A percentile compares a stretch with the other conserved stretches of the same genome.
Conservation (phyloP, 495 filamentous ascomycete species). For the Penicillium argentinense region DNA sequence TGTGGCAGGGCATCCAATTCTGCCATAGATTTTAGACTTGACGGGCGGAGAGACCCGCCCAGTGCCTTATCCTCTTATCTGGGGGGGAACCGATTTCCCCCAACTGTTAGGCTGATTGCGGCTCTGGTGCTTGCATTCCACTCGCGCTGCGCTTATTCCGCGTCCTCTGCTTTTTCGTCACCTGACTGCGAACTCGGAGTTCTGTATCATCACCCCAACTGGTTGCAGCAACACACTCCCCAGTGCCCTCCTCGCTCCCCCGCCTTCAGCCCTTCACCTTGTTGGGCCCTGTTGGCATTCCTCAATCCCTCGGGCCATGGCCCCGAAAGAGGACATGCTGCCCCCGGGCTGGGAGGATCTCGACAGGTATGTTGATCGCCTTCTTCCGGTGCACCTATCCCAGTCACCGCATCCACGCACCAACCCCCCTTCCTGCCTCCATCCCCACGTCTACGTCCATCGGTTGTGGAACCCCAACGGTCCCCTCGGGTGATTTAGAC, state of each 20-base stretch:
- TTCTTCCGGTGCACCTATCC: conserved; percentile 12
- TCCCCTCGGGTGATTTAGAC: conserved; percentile 10
- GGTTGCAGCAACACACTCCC: conserved; percentile 15
- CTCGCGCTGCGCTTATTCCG: neutral
- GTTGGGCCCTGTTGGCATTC: conserved; percentile 34
- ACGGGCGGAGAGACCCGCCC: neutral
- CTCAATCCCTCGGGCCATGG: conserved; percentile 43
- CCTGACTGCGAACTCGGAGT: conserved; percentile 29
- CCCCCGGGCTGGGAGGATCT: conserved; percentile 50
- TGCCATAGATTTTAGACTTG: neutral
- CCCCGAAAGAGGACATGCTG: conserved; percentile 50
- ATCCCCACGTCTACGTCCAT: conserved; percentile 7
- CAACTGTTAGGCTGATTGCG: conserved; percentile 4
- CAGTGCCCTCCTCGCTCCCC: conserved; percentile 1
- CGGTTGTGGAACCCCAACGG: conserved; percentile 22
- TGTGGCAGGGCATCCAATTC: neutral
- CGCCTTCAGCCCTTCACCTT: conserved; percentile 3
- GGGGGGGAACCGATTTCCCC: no score
- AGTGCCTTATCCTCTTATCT: no score
- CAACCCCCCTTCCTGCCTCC: conserved; percentile 3
- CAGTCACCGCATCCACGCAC: neutral
- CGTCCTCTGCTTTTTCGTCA: conserved; percentile 15
- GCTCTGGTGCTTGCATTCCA: neutral
- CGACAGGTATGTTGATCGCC: conserved; percentile 43
- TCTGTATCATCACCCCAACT: conserved; percentile 5